Percentiles rank a stretch among this genome's conserved stretches.
phyloP scores from a whole-genome alignment of 805 yeast genomes.

The Starmerella lactis-condensi region DNA sequence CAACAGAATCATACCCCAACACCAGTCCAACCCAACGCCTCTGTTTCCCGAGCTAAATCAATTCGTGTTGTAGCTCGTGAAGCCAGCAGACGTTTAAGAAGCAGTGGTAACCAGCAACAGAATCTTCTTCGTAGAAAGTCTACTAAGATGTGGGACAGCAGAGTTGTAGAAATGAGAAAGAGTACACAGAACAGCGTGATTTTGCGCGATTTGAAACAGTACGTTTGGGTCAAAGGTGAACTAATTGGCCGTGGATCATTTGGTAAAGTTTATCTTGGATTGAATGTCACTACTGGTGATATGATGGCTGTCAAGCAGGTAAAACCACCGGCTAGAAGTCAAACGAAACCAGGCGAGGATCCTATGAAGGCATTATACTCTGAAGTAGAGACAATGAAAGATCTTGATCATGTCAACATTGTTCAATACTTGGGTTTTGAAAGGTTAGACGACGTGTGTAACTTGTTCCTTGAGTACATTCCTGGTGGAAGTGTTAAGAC shows the following conservation, averaged over 20 bases:
- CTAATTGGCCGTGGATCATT: constrained; percentile 91
- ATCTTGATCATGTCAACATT: constrained; percentile 79
- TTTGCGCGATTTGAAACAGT: constrained; percentile 49
- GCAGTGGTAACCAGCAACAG: constrained; percentile 7
- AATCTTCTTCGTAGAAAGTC: constrained; percentile 46
- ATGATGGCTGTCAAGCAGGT: constrained; percentile 98
- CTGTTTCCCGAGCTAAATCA: constrained; percentile 51
- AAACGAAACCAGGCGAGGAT: constrained; percentile 11
- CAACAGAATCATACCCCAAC: neutral
- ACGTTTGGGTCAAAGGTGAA: constrained; percentile 97
- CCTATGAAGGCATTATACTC: constrained; percentile 59
- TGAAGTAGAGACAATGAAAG: constrained; percentile 86
- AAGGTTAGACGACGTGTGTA: constrained; percentile 50
- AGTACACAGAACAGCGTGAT: constrained; percentile 42
- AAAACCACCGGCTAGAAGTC: constrained; percentile 20
- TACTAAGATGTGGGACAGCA: constrained; percentile 96
- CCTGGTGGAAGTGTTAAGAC: constrained; percentile 95
- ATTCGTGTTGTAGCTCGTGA: constrained; percentile 86
- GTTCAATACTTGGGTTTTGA: constrained; percentile 95
- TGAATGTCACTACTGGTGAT: constrained; percentile 92
- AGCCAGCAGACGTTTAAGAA: constrained; percentile 39
- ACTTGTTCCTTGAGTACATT: constrained; percentile 82
- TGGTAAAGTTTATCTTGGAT: constrained; percentile 80
- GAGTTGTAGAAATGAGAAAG: constrained; percentile 55
- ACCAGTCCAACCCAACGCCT: too few species aligned